Conservation (phyloP, 2,329 filamentous ascomycete species). For the Aureobasidium sp. region DNA sequence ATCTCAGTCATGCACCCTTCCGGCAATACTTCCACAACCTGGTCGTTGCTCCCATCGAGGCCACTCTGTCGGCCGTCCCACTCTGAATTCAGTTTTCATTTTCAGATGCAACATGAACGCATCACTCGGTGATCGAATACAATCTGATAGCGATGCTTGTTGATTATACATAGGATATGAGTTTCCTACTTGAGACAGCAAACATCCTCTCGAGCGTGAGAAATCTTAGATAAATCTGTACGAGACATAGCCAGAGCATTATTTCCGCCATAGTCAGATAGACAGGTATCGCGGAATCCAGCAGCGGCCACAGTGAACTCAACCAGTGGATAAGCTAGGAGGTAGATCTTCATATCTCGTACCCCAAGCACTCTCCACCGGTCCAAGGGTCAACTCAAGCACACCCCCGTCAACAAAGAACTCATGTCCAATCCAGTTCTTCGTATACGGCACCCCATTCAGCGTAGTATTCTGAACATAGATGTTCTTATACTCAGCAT, state of each 20-base stretch:
- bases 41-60: not conserved
- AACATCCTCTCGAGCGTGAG: no score
- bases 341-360: constrained; percentile 34
- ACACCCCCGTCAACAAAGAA: constrained; percentile 38
- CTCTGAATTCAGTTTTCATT: not conserved
- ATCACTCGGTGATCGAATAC: no score
- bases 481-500: constrained; percentile 33
- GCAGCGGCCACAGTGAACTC: no score
- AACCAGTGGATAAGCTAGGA: constrained; percentile 26
- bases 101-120: not conserved
- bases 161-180: no score
- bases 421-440: constrained; percentile 38
- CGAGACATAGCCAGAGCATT: no score
- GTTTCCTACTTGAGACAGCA: no score
- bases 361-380: constrained; percentile 37
- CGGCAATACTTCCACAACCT: not conserved
- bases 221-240: no score
- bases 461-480: constrained; percentile 38
- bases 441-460: constrained; percentile 34
- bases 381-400: constrained; percentile 35
- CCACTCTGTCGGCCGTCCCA: not conserved
- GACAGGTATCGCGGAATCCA: no score
- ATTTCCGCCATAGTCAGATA: no score
- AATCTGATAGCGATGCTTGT: no score
- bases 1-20: not conserved